A percentile compares a stretch with the other conserved stretches of the same genome.
These are phyloP conservation scores for Coemansia guatemalensis DNA, from an alignment of 192 early-diverging fungal species.

Conservation along the genomic window DNA sequence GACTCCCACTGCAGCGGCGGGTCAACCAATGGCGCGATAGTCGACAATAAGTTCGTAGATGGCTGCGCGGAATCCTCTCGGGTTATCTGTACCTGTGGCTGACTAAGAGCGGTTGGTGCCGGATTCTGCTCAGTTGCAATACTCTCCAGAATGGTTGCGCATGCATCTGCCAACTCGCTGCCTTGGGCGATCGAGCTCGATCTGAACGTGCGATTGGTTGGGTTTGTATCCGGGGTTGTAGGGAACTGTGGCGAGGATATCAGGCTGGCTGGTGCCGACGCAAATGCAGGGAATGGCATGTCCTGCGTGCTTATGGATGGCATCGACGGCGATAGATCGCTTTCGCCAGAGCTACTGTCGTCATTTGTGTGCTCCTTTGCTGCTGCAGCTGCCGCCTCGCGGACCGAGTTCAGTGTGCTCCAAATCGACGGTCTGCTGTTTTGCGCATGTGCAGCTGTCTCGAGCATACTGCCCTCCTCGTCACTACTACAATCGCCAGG, in stretches of 20 bases:
- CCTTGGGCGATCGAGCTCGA: conserved; percentile 2
- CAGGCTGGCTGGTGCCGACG: conserved; percentile 47
- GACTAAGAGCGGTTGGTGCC: neutral
- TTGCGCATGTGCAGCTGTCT: neutral
- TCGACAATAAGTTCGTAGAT: neutral
- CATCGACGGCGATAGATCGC: conserved; percentile 9
- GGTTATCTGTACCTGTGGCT: neutral
- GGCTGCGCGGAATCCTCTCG: neutral
- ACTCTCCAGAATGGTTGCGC: neutral
- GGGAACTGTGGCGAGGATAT: conserved; percentile 43
- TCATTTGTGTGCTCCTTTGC: conserved; percentile 9
- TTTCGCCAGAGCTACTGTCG: conserved; percentile 9
- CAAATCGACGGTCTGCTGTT: conserved; percentile 22
- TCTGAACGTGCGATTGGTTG: neutral
- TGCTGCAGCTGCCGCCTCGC: conserved; percentile 24
- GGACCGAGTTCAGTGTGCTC: conserved; percentile 26
- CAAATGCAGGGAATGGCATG: conserved; percentile 23
- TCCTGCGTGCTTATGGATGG: conserved; percentile 7
- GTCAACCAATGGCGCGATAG: conserved; percentile 31
- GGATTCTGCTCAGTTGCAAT: neutral
- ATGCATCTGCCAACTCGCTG: neutral
- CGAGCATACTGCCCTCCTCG: neutral
- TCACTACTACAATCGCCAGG: neutral
- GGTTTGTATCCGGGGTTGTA: conserved; percentile 9
- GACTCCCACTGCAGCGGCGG: conserved; percentile 14